Conservation (phyloP, 257 asterid species). For the Fraxinus cuspidata region DNA sequence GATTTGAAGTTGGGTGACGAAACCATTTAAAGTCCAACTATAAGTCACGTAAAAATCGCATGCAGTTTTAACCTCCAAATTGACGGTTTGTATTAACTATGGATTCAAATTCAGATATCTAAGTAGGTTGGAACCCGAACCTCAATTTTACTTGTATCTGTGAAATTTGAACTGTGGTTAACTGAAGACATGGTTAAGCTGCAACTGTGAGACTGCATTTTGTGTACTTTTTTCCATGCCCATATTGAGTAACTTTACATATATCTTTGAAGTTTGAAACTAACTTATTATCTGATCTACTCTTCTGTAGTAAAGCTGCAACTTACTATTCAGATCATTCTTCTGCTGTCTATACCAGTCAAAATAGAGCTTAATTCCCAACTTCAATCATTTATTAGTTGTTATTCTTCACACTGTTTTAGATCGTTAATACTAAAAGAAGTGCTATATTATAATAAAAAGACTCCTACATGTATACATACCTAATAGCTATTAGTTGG, state of each 20-base stretch:
- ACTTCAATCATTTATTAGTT: background rate
- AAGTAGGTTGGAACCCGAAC: too few species aligned
- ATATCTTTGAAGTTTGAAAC: background rate
- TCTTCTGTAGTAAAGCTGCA: background rate
- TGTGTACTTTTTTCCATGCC: background rate
- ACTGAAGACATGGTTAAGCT: background rate
- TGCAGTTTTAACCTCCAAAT: too few species aligned
- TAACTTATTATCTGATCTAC: too few species aligned
- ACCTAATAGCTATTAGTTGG: constrained; percentile 61
- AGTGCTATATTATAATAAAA: background rate
- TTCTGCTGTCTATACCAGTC: background rate
- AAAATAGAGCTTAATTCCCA: background rate
- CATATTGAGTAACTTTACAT: background rate
- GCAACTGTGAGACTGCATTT: background rate
- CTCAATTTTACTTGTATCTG: background rate
- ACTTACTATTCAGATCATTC: background rate
- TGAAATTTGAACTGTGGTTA: background rate
- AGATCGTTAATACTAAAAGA: too few species aligned
- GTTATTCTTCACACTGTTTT: background rate
- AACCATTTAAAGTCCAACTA: too few species aligned
- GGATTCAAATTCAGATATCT: background rate
- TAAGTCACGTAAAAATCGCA: too few species aligned
- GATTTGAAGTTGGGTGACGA: too few species aligned
- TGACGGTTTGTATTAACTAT: too few species aligned
- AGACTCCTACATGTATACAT: background rate